Evolutionary conservation across 768 basidiomycete genomes (phyloP).

Genomic region (Tephrocybe rancida): DNA sequence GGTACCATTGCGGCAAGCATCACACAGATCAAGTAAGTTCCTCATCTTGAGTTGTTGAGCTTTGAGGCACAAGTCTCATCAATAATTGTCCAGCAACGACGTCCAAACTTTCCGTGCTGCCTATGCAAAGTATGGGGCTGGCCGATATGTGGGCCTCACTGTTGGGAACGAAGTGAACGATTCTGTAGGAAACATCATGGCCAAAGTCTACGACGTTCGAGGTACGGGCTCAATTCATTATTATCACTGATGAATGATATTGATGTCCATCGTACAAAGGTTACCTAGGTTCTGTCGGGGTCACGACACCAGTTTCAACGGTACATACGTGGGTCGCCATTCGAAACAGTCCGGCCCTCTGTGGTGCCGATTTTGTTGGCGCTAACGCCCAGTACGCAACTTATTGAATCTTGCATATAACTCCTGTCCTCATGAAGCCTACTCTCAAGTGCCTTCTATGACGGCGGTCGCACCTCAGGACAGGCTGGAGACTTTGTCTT

Average conservation of each 20-base stretch:
- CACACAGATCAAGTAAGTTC: constrained; percentile 29
- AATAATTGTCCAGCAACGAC: constrained; percentile 27
- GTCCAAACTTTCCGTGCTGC: constrained; percentile 35
- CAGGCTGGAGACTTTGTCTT: constrained; percentile 40
- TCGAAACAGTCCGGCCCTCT: constrained; percentile 32
- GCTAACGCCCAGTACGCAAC: constrained; percentile 39
- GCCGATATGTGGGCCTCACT: constrained; percentile 34
- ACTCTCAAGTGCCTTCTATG: constrained; percentile 36
- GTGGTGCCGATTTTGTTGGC: constrained; percentile 38
- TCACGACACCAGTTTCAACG: constrained; percentile 37
- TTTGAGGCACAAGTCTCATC: not conserved
- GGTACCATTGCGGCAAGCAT: constrained; percentile 30
- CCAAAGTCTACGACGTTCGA: constrained; percentile 36
- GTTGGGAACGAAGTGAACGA: constrained; percentile 42
- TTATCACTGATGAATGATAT: not conserved
- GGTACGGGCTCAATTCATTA: constrained; percentile 19
- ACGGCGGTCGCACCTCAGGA: constrained; percentile 29
- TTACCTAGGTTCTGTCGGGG: constrained; percentile 32
- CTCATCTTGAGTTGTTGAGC: not conserved
- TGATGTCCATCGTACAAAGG: constrained; percentile 18
- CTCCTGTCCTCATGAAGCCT: not conserved
- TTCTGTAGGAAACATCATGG: constrained; percentile 31
- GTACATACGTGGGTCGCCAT: constrained; percentile 39
- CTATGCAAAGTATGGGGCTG: constrained; percentile 31
- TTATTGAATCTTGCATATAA: not conserved